Base-by-base conservation (phyloP, 768 basidiomycete species). In the Lactifluus subvellereus region DNA sequence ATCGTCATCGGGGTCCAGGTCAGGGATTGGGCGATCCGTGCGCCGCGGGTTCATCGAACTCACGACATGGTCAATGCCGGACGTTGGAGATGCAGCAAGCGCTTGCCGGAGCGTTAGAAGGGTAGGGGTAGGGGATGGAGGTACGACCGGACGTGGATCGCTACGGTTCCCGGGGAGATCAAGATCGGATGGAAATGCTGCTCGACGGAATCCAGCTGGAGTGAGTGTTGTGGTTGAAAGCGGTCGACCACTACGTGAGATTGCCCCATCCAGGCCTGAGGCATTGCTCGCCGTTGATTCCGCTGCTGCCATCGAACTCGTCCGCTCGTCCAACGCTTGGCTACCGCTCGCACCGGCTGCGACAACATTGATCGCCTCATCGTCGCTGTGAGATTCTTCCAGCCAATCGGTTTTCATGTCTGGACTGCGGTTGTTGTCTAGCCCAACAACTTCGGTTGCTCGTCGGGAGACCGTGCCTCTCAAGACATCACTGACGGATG, bases 271-370 rank as follows among this genome's bases (percentile, higher is more conserved):
- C 27, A 62, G 33, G 33, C 43, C 50, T 4, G 53, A 40, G 48
- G 50, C 9, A 45, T 54, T 40, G 72, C 68, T 56, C 75, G 66
- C 57, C 18, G 69, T 42, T 8, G 73, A 68, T 45, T 73, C 64
- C 35, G 74, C 74, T 8, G 77, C 74, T 3, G 77, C 77, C 65
- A 74, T 71, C 11, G 82, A 78, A 70, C 91, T 92, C 0, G 91
- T 94, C 32, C 91, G 83, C 72, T 94, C 91, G 69, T 94, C 91
- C 54, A 93, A 71, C 14, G 86, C 85, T 70, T 87, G 88, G 68
- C 89, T 87, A 8, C 91, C 91, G 63, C 88, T 89, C 14, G 89
- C 79, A 11, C 85, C 91, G 18, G 91, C 90, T 0, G 91, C 88
- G 37, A 92, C 82, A 47, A 89, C 76, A 68, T 91, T 84, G 58